phyloP scores from a whole-genome alignment of 129 eudicot genomes.

The Centrapalus pauciflorus region DNA sequence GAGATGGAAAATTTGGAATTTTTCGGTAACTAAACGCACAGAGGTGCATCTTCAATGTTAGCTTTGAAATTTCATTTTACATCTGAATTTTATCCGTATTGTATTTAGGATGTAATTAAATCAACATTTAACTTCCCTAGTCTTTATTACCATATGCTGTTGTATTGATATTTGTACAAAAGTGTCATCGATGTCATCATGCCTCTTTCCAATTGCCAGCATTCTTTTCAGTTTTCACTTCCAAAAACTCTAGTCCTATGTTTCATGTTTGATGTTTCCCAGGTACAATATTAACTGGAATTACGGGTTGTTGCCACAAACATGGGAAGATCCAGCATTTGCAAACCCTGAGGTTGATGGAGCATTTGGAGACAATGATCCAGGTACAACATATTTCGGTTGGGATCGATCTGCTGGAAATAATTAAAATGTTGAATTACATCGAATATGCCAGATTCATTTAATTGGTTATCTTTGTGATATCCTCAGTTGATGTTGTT shows the following conservation, averaged over 20 bases:
- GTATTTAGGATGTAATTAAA: too few relatives aligned
- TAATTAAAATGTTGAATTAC: background rate
- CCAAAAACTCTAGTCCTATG: background rate
- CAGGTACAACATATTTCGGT: constrained; percentile 41
- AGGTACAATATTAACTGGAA: constrained; percentile 99
- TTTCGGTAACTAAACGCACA: too few relatives aligned
- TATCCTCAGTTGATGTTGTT: constrained; percentile 83
- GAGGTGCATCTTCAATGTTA: background rate
- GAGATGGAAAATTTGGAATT: too few relatives aligned
- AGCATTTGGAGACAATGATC: constrained; percentile 97
- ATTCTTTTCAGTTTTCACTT: background rate
- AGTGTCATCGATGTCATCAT: background rate
- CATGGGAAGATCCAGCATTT: constrained; percentile 96
- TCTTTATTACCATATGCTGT: too few relatives aligned
- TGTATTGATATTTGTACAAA: background rate
- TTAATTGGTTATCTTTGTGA: background rate
- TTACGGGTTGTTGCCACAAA: constrained; percentile 96
- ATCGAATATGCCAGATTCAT: background rate
- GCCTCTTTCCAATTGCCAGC: background rate
- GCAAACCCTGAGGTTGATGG: constrained; percentile 94
- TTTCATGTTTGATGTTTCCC: too few relatives aligned
- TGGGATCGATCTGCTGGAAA: background rate
- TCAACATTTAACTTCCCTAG: background rate
- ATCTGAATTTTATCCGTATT: background rate
- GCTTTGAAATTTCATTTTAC: background rate